phyloP scores from a whole-genome alignment of 345 rosid genomes.

The Linum lewisii region DNA sequence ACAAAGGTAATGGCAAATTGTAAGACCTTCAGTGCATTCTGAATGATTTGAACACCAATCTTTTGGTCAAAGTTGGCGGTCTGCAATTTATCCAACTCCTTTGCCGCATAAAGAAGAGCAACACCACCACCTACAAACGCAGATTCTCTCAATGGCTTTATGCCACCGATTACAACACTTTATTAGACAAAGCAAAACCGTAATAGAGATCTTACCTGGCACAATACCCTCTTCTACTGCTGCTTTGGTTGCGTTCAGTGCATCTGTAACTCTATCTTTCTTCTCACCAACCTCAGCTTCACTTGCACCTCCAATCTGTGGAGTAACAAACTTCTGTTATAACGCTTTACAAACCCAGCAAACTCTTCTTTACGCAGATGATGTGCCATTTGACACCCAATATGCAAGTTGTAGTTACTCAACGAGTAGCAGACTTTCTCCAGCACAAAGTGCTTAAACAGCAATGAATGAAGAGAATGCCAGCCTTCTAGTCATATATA shows the following conservation, averaged over 20 bases:
- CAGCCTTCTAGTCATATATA: too few relatives aligned
- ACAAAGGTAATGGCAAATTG: background rate
- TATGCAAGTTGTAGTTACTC: too few relatives aligned
- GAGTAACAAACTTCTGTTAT: conserved; percentile 1
- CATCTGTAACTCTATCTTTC: conserved; percentile 95
- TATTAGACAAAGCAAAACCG: background rate
- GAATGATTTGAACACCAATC: conserved; percentile 89
- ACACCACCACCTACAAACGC: conserved; percentile 73
- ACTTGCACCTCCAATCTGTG: conserved; percentile 98
- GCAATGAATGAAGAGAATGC: too few relatives aligned
- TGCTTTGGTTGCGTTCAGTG: conserved; percentile 95
- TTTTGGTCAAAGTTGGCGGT: conserved; percentile 92
- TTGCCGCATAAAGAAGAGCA: conserved; percentile 85
- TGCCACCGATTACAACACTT: background rate
- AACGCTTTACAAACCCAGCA: too few relatives aligned
- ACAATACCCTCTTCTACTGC: conserved; percentile 99
- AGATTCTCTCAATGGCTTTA: background rate
- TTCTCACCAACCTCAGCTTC: conserved; percentile 87
- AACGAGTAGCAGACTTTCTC: too few relatives aligned
- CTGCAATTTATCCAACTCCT: conserved; percentile 71
- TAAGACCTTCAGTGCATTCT: conserved; percentile 82
- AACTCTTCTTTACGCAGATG: too few relatives aligned
- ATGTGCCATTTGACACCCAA: too few relatives aligned
- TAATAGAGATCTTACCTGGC: conserved; percentile 40
- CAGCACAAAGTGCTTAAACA: too few relatives aligned